Base-by-base conservation (phyloP, 139 green algal genomes). In the Volvox africanus region DNA sequence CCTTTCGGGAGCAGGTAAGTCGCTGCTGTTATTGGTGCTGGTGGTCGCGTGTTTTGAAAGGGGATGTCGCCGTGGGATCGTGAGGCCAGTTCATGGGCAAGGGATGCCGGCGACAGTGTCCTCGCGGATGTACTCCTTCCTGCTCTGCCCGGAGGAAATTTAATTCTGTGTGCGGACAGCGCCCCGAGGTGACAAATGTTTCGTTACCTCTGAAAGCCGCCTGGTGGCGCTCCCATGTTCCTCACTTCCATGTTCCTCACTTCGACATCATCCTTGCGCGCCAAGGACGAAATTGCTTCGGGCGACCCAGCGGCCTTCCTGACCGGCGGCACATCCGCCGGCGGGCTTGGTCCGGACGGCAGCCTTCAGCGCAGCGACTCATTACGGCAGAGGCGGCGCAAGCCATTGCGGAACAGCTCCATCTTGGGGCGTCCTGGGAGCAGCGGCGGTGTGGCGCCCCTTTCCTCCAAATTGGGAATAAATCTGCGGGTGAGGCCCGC, bases 1-100 rank as follows among this genome's bases (percentile, higher is more conserved):
- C 95, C 24, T 97, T 97, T 88, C 86, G 93, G 71, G 93, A 82
- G 69, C 87, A 92, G 82, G 92, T 88, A 65, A 30, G 65, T 24
- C 16, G 65, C 65, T 30, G 11, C 21, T 28, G 65, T 73, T 24
- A 73, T 28, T 2, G 65, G 16, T 17, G 26, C 26, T 61, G 78
- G 55, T 32, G 77, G 44, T 55, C 9, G 9, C 5, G 44, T 55
- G 44, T 55, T 9, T 55, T 55, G 44, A 55, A 55, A 55, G 44
- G n/a, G n/a, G n/a, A n/a, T n/a, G n/a, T n/a, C n/a, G n/a, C n/a
- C n/a, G n/a, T n/a, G n/a, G n/a, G n/a, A n/a, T n/a, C n/a, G n/a
- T n/a, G n/a, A n/a, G n/a, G n/a, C n/a, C n/a, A n/a, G n/a, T n/a
- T n/a, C n/a, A n/a, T n/a, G n/a, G n/a, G n/a, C n/a, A n/a, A n/a